These are phyloP conservation scores for Fusarium torulosum DNA, from an alignment of 2,329 filamentous ascomycete genomes.

Conservation along the genomic window DNA sequence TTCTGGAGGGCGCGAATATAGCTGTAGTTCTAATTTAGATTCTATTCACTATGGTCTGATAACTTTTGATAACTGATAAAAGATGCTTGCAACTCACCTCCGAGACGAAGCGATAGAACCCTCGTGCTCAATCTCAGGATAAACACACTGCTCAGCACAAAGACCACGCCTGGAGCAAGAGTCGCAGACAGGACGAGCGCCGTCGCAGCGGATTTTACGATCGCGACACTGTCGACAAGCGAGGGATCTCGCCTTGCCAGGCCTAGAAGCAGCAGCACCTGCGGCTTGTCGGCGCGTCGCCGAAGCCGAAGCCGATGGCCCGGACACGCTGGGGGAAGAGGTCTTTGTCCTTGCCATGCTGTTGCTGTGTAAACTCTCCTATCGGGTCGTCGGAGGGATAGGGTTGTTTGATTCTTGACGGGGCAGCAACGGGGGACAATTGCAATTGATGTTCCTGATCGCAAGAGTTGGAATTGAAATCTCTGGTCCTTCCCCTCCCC, in stretches of 20 bases:
- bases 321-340: constrained; percentile 20
- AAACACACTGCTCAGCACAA: constrained; percentile 45
- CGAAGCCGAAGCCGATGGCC: constrained; percentile 41
- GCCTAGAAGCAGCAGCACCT: constrained; percentile 13
- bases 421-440: background rate
- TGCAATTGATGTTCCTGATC: constrained; percentile 1
- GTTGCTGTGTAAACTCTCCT: background rate
- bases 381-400: background rate
- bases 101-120: constrained; percentile 48
- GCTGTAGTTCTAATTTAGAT: constrained; percentile 26
- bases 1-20: constrained; percentile 48
- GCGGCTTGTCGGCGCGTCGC: constrained; percentile 36
- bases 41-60: background rate
- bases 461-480: background rate
- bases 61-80: background rate
- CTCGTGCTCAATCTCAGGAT: constrained; percentile 48
- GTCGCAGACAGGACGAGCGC: constrained; percentile 47
- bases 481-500: background rate
- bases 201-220: constrained; percentile 49
- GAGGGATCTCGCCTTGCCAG: constrained; percentile 47
- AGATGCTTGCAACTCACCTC: constrained; percentile 37
- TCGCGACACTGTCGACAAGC: constrained; percentile 49
- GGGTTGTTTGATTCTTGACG: constrained; percentile 10
- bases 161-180: constrained; percentile 45
- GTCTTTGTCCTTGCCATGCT: constrained; percentile 31